These are phyloP conservation scores for Auxenochlorella protothecoides DNA, from an alignment of 139 green algal genomes.

Conservation along the genomic window DNA sequence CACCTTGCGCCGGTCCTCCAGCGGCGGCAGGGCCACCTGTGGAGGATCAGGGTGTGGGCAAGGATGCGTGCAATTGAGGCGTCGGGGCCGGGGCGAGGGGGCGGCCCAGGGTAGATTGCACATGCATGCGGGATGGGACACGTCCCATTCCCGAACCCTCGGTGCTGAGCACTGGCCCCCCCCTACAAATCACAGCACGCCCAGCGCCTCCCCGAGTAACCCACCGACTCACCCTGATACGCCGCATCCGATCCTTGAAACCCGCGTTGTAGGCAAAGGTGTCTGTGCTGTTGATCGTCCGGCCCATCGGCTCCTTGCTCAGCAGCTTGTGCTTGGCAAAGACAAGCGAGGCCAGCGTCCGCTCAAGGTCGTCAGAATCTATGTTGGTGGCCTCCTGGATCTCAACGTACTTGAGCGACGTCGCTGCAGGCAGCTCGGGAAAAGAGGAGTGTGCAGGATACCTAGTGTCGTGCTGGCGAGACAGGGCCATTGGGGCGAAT, in stretches of 20 bases:
- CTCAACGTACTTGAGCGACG: conserved; percentile 63
- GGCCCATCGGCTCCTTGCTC: conserved; percentile 61
- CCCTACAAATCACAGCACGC: too few species aligned
- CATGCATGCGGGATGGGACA: too few species aligned
- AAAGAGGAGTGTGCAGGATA: background rate
- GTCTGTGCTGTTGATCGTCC: conserved; percentile 70
- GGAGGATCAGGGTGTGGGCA: background rate
- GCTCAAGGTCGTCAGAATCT: conserved; percentile 75
- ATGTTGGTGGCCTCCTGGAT: conserved; percentile 75
- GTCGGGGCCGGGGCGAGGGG: background rate
- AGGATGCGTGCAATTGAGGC: background rate
- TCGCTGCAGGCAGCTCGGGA: conserved; percentile 3
- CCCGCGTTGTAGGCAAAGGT: conserved; percentile 74
- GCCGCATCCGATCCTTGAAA: conserved; percentile 83
- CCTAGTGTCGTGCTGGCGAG: too few species aligned
- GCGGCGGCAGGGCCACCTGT: conserved; percentile 61
- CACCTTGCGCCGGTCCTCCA: conserved; percentile 87
- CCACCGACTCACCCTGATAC: conserved; percentile 67
- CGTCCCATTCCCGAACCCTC: too few species aligned
- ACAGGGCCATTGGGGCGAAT: too few species aligned
- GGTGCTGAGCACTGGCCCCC: too few species aligned
- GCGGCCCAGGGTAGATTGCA: too few species aligned
- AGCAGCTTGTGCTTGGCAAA: conserved; percentile 88
- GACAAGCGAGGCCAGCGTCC: conserved; percentile 74
- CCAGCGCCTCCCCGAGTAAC: too few species aligned